Evolutionary conservation across 2,329 filamentous ascomycete genomes (phyloP).

Genomic region (Neonectria ditissima): DNA sequence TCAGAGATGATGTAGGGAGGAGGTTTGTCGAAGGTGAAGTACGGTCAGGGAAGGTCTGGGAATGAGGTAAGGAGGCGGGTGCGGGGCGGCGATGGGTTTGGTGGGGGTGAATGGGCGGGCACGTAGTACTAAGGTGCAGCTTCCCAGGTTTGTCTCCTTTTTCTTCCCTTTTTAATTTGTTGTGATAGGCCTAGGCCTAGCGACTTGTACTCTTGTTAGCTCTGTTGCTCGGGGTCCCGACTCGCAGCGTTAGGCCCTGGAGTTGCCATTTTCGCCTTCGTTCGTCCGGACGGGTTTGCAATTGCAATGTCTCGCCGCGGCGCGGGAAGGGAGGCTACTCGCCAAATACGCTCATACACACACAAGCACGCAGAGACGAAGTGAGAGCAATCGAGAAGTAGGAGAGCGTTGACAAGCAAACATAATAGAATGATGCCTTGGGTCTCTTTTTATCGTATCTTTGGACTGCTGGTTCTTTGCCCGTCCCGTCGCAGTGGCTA

Average conservation of each 20-base stretch:
- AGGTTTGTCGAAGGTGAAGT: constrained; percentile 33
- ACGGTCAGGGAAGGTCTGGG: constrained; percentile 25
- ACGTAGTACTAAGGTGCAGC: not conserved
- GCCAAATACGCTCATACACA: not conserved
- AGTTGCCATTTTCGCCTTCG: not conserved
- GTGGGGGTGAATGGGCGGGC: constrained; percentile 18
- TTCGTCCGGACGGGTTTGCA: not conserved
- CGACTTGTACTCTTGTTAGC: not conserved
- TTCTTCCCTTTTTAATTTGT: not conserved
- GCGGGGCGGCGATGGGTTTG: constrained; percentile 38
- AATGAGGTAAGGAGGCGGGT: constrained; percentile 37
- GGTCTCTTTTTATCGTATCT: constrained; percentile 22
- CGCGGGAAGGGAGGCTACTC: constrained; percentile 8
- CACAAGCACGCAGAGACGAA: not conserved
- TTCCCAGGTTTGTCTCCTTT: constrained; percentile 10
- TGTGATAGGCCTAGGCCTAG: not conserved
- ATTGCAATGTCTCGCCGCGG: not conserved
- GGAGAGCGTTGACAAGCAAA: not conserved
- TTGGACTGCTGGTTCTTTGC: constrained; percentile 10
- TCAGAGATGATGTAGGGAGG: constrained; percentile 27
- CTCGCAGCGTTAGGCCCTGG: not conserved
- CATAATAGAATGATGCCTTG: not conserved
- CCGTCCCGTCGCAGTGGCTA: constrained; percentile 42
- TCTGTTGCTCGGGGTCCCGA: not conserved
- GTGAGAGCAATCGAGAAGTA: not conserved